Evolutionary conservation across 2,329 filamentous ascomycete genomes (phyloP), one percentile per base, ranked within the genome.

Genomic region (Hypoxylon sp.): DNA sequence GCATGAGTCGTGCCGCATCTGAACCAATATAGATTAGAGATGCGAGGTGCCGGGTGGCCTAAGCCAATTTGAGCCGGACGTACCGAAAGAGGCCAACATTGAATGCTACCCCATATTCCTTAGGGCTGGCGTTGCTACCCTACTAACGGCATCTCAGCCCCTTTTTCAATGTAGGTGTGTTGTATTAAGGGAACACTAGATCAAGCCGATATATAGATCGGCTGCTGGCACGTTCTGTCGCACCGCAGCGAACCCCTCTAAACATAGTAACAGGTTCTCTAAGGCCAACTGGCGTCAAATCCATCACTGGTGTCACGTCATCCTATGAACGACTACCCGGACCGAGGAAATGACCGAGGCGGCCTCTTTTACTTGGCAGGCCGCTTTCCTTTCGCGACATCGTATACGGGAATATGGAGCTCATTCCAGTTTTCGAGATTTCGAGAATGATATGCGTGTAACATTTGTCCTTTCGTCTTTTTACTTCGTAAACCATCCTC

Each of bases 71-170:
- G 28, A 49, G 63, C 25, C 51, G 60, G 56, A 14, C 23, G 46
- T 49, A 51, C 57, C 57, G 49, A 66, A 60, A 43, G 53, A 57
- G 11, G 41, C 49, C 25, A 49, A 51, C 21, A 32, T 64, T 17
- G 9, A 45, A 63, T 67, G 49, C 60, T 43, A 64, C 64, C 23
- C 9, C 32, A 32, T 67, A 48, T 62, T 67, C 67, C 67, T 65
- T 70, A 65, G 61, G 67, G 67, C 67, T 69, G 67, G 19, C 51
- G 25, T 19, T 56, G 28, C 56, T 48, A 67, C 63, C 63, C 32
- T 60, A 52, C 52, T 28, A 9, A 19, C 17, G 9, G 38, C 38
- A 48, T 28, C 64, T 67, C 30, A 63, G 67, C 63, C 63, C 63
- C 60, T 63, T 62, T 60, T 60, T 55, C 4, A 28, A 65, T 60